Conservation (phyloP, 371 early-diverging fungal genomes). For the Mortierella sp. region DNA sequence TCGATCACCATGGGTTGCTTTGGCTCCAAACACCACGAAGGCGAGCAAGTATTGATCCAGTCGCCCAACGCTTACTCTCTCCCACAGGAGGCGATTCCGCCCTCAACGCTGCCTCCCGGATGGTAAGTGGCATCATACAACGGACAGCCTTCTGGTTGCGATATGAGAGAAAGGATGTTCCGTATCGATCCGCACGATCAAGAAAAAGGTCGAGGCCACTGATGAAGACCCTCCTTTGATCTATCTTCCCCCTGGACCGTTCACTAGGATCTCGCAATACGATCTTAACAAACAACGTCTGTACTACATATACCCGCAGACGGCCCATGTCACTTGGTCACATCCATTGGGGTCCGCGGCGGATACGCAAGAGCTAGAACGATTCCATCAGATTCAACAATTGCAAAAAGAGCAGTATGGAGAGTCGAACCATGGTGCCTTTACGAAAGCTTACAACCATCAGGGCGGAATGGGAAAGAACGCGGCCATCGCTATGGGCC, state of each 20-base stretch:
- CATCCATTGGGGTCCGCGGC: slow-evolving; percentile 36
- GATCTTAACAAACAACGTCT: slow-evolving; percentile 43
- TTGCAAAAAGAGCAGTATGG: slow-evolving; percentile 23
- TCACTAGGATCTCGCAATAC: slow-evolving; percentile 40
- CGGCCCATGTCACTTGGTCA: slow-evolving; percentile 37
- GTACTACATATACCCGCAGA: slow-evolving; percentile 47
- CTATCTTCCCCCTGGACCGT: neutral
- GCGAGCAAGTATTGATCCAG: neutral
- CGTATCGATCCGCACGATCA: no score
- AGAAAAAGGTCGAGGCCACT: neutral
- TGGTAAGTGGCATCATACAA: slow-evolving; percentile 20
- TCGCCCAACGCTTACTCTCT: slow-evolving; percentile 16
- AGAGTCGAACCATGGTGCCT: slow-evolving; percentile 7
- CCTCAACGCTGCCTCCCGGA: slow-evolving; percentile 48
- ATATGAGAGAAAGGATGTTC: no score
- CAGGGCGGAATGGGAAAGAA: slow-evolving; percentile 43
- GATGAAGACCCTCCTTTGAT: neutral
- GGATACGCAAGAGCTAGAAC: slow-evolving; percentile 35
- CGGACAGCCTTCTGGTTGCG: neutral
- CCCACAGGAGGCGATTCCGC: slow-evolving; percentile 27
- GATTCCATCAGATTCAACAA: slow-evolving; percentile 39
- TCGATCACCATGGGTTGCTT: neutral
- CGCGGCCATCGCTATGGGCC: slow-evolving; percentile 41
- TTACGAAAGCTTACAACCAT: slow-evolving; percentile 32
- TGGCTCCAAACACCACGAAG: slow-evolving; percentile 2